These are phyloP conservation scores for Moniliophthora roreri DNA, from an alignment of 1,284 basidiomycete genomes.

Conservation along the genomic window DNA sequence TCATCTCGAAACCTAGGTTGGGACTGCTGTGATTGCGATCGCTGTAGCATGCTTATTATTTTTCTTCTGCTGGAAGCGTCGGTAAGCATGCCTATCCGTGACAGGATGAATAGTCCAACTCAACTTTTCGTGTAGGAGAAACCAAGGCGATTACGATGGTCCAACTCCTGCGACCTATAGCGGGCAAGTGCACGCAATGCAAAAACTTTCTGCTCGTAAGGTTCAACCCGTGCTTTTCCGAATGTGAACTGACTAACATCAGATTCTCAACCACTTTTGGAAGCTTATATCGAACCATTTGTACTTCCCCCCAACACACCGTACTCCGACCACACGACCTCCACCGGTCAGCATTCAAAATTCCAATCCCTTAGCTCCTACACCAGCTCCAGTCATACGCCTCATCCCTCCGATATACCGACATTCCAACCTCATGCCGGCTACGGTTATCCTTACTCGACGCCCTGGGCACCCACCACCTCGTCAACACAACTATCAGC, in stretches of 20 bases:
- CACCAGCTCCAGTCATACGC: background rate
- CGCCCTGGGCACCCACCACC: no score
- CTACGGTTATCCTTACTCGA: no score
- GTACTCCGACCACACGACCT: background rate
- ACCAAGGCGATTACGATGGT: background rate
- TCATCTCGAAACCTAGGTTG: background rate
- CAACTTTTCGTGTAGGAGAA: background rate
- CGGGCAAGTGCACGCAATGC: background rate
- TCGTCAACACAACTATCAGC: no score
- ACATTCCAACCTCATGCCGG: no score
- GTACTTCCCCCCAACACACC: background rate
- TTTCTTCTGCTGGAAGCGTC: conserved; percentile 1
- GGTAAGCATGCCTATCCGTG: background rate
- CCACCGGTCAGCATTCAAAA: background rate
- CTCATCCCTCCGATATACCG: no score
- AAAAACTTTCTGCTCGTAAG: background rate
- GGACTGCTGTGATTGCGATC: background rate
- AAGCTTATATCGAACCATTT: conserved; percentile 6
- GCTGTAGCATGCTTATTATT: background rate
- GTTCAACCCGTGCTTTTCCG: background rate
- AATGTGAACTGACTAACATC: background rate
- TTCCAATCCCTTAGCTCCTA: background rate
- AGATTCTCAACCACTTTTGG: conserved; percentile 8
- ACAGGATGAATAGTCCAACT: no score
- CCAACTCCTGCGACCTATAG: background rate